A percentile compares a stretch with the other conserved stretches of the same genome.
These are phyloP conservation scores for Arthroderma sp. DNA, from an alignment of 2,329 filamentous ascomycete genomes.

Conservation along the genomic window DNA sequence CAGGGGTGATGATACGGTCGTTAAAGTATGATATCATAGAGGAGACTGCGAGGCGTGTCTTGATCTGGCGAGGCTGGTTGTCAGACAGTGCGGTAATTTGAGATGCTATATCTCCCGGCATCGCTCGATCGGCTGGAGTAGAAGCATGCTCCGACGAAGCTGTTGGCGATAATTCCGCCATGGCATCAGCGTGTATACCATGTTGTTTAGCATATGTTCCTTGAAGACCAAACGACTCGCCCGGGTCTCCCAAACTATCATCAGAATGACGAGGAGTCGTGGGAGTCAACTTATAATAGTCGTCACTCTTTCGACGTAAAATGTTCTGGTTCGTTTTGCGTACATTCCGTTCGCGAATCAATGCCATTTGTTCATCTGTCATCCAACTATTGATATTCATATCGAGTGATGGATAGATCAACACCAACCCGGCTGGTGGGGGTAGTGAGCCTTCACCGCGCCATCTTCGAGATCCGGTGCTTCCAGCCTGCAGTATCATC, in stretches of 20 bases:
- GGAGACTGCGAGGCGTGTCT: slow-evolving; percentile 80
- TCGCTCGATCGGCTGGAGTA: slow-evolving; percentile 16
- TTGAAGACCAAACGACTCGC: slow-evolving; percentile 5
- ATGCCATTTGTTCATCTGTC: slow-evolving; percentile 91
- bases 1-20: slow-evolving; percentile 82
- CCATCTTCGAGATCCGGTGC: slow-evolving; percentile 43
- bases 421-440: slow-evolving; percentile 62
- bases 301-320: slow-evolving; percentile 70
- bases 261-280: slow-evolving; percentile 73
- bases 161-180: slow-evolving; percentile 12
- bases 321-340: slow-evolving; percentile 67
- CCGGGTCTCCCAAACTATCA: slow-evolving; percentile 47
- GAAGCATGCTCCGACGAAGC: slow-evolving; percentile 13
- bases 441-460: slow-evolving; percentile 50
- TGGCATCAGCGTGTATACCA: background rate
- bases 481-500: slow-evolving; percentile 72
- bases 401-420: slow-evolving; percentile 82
- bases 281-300: slow-evolving; percentile 69
- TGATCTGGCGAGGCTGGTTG: slow-evolving; percentile 41
- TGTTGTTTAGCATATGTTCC: slow-evolving; percentile 20
- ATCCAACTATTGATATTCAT: slow-evolving; percentile 99
- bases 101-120: slow-evolving; percentile 21
- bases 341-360: slow-evolving; percentile 73
- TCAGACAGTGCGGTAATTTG: slow-evolving; percentile 23
- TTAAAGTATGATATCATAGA: slow-evolving; percentile 99